These are phyloP conservation scores for Ampelomyces quisqualis DNA, from an alignment of 2,329 filamentous ascomycete species.

Conservation along the genomic window DNA sequence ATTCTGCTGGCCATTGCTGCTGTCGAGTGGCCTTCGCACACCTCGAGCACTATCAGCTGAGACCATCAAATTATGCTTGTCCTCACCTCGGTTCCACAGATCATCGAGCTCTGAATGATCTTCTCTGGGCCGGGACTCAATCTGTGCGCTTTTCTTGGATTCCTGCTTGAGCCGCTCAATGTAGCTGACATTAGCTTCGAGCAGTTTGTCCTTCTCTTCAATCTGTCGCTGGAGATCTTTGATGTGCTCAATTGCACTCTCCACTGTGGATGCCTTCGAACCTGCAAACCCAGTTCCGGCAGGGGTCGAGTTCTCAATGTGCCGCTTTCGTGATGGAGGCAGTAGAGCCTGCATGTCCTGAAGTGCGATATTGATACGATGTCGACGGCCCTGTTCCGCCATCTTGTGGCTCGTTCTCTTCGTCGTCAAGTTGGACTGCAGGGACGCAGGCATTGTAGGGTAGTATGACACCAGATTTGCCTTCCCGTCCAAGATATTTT, in stretches of 20 bases:
- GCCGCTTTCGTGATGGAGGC: conserved; percentile 53
- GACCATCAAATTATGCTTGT: too few relatives aligned
- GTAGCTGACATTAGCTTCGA: conserved; percentile 62
- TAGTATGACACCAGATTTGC: not conserved
- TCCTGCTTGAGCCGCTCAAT: not conserved
- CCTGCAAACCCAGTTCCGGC: conserved; percentile 29
- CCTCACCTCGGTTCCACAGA: too few relatives aligned
- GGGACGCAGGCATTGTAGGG: not conserved
- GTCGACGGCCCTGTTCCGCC: conserved; percentile 90
- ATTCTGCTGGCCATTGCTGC: too few relatives aligned
- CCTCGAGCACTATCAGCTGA: too few relatives aligned
- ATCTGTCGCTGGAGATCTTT: conserved; percentile 76
- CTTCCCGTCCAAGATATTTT: too few relatives aligned
- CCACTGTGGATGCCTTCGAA: conserved; percentile 94
- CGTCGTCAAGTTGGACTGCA: conserved; percentile 76
- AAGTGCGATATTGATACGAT: conserved; percentile 90
- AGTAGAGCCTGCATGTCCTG: conserved; percentile 86
- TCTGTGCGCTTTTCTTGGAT: too few relatives aligned
- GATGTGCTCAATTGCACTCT: conserved; percentile 94
- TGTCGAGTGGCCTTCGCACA: too few relatives aligned
- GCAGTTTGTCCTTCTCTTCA: conserved; percentile 62
- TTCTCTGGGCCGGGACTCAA: too few relatives aligned
- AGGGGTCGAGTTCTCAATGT: conserved; percentile 21
- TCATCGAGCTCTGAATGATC: too few relatives aligned
- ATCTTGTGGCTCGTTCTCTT: conserved; percentile 93